Base-by-base conservation (phyloP, 495 filamentous ascomycete genomes). In the Daldinia concentrica region DNA sequence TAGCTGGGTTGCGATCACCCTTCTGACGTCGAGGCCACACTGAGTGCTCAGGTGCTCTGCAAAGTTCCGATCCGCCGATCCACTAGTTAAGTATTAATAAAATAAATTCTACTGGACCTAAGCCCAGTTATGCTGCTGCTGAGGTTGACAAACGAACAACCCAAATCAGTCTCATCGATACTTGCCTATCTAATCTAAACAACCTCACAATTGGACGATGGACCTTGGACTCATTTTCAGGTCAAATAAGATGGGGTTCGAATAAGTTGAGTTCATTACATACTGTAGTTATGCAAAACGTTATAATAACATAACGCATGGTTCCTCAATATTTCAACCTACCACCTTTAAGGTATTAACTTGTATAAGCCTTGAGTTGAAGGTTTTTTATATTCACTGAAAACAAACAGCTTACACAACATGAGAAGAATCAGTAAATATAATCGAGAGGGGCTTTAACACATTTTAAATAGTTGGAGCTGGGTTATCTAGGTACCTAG, bases 1-100 rank as follows among this genome's bases (percentile, higher is more conserved):
- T 45, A 55, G 61, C 34, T 56, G 27, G 17, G 50, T 54, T 29
- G 50, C 6, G 50, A 54, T 30, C 50, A 54, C 50, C 50, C 15
- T 30, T 54, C 55, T 57, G 57, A 65, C 61, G 56, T 70, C 55
- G 68, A 30, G 15, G n/a, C n/a, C 32, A 2, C 7, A 3, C 9
- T 12, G 6, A 36, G 34, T 36, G 11, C 9, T 36, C 12, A 8
- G 51, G 34, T 36, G 11, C 9, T 36, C 12, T n/a, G 51, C 26
- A 29, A 54, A 54, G 51, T 24, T 57, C 51, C 52, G 51, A 64
- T 45, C 41, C n/a, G 37, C 41, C 22, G 60, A 57, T 62, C 66
- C 52, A 58, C 65, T 58, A n/a, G n/a, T n/a, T n/a, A n/a, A n/a
- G n/a, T n/a, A n/a, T n/a, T n/a, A n/a, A n/a, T n/a, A n/a, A n/a